phyloP scores from a whole-genome alignment of 306 rosid species.

The Glycine tomentella region DNA sequence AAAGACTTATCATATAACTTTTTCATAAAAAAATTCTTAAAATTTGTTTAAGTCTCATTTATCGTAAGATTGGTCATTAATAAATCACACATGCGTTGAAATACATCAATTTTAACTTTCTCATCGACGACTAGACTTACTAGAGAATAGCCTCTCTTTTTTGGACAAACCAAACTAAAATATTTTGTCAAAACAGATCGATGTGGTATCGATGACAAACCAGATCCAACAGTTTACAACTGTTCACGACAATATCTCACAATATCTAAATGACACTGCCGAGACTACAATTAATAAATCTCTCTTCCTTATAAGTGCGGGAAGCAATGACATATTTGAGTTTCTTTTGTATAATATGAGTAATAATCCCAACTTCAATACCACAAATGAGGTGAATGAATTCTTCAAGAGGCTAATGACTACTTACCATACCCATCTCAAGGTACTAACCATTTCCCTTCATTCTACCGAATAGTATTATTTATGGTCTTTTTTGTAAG shows the following conservation, averaged over 20 bases:
- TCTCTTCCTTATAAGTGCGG: conserved; percentile 20
- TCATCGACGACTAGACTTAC: too few relatives aligned
- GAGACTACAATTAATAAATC: conserved; percentile 33
- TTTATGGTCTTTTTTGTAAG: too few relatives aligned
- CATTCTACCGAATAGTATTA: background rate
- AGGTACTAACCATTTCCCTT: background rate
- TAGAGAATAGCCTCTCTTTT: too few relatives aligned
- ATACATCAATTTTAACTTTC: too few relatives aligned
- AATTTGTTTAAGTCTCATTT: too few relatives aligned
- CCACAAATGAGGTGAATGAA: background rate
- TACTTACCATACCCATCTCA: conserved; percentile 9
- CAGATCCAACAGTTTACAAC: conserved; percentile 33
- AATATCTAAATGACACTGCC: background rate
- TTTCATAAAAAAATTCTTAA: too few relatives aligned
- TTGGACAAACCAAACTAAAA: too few relatives aligned
- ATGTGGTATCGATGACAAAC: conserved; percentile 22
- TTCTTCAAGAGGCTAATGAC: background rate
- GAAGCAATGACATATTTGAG: conserved; percentile 45
- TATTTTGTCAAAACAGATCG: too few relatives aligned
- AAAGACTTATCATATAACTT: too few relatives aligned
- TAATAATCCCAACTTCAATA: background rate
- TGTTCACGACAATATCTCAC: conserved; percentile 13
- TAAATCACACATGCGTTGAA: too few relatives aligned
- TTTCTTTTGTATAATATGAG: background rate
- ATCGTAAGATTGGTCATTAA: too few relatives aligned